Percentiles rank a stretch among this genome's conserved stretches.
Evolutionary conservation across 805 yeast species (phyloP).

Genomic region (Ogataea nonfermentans): DNA sequence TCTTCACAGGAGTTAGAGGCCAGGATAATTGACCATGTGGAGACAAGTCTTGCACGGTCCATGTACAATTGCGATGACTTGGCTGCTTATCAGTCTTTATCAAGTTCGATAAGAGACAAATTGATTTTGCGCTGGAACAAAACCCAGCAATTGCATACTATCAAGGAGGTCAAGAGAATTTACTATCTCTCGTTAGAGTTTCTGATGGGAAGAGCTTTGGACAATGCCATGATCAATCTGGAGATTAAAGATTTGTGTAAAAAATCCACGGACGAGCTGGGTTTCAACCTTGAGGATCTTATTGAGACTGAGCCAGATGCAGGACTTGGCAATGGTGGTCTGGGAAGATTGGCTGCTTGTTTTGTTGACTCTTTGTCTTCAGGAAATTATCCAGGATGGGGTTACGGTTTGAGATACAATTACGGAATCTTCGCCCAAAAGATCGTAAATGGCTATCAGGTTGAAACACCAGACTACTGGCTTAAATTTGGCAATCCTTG

Average conservation of each 20-base stretch:
- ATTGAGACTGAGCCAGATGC: conserved; percentile 90
- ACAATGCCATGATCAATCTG: conserved; percentile 85
- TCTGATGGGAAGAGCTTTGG: conserved; percentile 93
- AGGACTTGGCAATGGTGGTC: conserved; percentile 92
- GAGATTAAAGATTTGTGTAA: conserved; percentile 59
- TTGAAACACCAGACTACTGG: conserved; percentile 95
- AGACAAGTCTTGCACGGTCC: conserved; percentile 86
- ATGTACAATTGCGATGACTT: conserved; percentile 87
- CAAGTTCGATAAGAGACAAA: conserved; percentile 74
- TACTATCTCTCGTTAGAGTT: conserved; percentile 87
- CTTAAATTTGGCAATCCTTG: conserved; percentile 85
- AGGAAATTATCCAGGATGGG: conserved; percentile 92
- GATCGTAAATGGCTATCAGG: conserved; percentile 89
- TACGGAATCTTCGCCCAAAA: conserved; percentile 91
- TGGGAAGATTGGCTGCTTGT: conserved; percentile 93
- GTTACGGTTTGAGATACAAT: conserved; percentile 89
- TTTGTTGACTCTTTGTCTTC: conserved; percentile 86
- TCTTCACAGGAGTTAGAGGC: conserved; percentile 59
- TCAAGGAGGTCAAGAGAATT: conserved; percentile 79
- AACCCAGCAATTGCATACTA: conserved; percentile 87
- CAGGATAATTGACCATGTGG: conserved; percentile 80
- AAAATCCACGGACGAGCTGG: conserved; percentile 64
- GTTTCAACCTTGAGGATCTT: conserved; percentile 84
- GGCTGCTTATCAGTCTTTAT: conserved; percentile 91
- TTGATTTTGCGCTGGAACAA: conserved; percentile 86